Percentiles rank a stretch among this genome's conserved stretches.
These are phyloP conservation scores for Hyphodiscus sp. DNA, from an alignment of 2,329 filamentous ascomycete genomes.

Conservation along the genomic window DNA sequence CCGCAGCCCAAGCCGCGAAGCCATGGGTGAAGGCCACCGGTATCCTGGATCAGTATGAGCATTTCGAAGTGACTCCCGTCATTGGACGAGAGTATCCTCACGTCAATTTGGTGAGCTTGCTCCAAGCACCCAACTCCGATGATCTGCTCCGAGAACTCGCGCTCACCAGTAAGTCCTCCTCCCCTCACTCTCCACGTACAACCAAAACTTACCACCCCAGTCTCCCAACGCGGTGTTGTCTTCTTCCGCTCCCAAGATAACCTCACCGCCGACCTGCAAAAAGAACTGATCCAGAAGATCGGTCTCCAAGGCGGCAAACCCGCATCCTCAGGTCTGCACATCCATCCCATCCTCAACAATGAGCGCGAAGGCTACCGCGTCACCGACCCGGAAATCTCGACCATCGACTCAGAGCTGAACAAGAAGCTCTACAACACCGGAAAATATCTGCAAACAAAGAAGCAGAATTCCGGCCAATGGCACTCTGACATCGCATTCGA, in stretches of 20 bases:
- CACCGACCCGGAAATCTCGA: constrained; percentile 55
- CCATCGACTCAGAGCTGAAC: constrained; percentile 50
- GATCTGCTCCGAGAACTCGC: constrained; percentile 44
- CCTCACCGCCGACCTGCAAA: constrained; percentile 56
- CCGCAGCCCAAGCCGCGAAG: constrained; percentile 6
- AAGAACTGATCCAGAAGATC: constrained; percentile 54
- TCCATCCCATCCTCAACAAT: constrained; percentile 52
- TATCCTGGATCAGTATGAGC: constrained; percentile 23
- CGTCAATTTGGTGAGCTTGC: constrained; percentile 38
- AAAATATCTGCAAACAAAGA: constrained; percentile 20
- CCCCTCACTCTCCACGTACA: constrained; percentile 5
- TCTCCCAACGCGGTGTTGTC: constrained; percentile 63
- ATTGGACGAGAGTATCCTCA: constrained; percentile 40
- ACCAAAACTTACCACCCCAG: constrained; percentile 31
- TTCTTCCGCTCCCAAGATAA: constrained; percentile 61
- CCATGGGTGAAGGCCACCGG: constrained; percentile 25
- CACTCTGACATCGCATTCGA: constrained; percentile 62
- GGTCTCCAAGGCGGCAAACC: constrained; percentile 53
- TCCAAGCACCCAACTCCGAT: constrained; percentile 42
- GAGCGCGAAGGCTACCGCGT: constrained; percentile 38
- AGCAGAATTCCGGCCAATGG: constrained; percentile 45
- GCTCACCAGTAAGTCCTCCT: constrained; percentile 33
- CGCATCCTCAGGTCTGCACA: constrained; percentile 48
- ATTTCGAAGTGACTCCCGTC: constrained; percentile 37
- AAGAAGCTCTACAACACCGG: constrained; percentile 40